phyloP scores from a whole-genome alignment of 495 filamentous ascomycete species.

The Hapsidospora chrysogenum region DNA sequence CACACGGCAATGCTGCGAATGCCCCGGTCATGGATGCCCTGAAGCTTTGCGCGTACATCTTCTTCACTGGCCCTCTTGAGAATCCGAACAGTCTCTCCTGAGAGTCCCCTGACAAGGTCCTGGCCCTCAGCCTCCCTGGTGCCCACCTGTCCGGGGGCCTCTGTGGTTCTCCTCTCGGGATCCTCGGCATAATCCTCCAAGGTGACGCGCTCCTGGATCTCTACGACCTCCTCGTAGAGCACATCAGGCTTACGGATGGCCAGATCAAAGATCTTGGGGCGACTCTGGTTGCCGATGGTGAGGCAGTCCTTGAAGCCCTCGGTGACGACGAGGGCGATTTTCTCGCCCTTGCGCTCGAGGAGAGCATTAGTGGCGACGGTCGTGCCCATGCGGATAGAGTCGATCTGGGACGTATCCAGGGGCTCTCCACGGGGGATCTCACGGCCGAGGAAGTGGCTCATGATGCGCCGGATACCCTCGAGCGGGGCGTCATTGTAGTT shows the following conservation, averaged over 20 bases:
- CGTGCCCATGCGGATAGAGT: conserved; percentile 78
- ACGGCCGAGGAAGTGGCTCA: conserved; percentile 60
- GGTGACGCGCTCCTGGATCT: conserved; percentile 72
- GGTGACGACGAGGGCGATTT: conserved; percentile 79
- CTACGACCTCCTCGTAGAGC: conserved; percentile 57
- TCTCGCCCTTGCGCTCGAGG: conserved; percentile 85
- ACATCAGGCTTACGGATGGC: conserved; percentile 67
- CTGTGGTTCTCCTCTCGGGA: conserved; percentile 39
- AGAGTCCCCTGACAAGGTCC: conserved; percentile 47
- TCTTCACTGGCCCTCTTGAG: conserved; percentile 39
- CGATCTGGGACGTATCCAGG: conserved; percentile 69
- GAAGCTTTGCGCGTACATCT: conserved; percentile 33
- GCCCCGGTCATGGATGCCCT: conserved; percentile 42
- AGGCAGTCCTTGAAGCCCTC: conserved; percentile 88
- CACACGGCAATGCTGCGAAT: conserved; percentile 60
- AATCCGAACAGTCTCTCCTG: conserved; percentile 54
- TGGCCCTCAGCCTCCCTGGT: conserved; percentile 23
- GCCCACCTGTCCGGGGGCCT: conserved; percentile 28
- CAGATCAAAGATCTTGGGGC: conserved; percentile 72
- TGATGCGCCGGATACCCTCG: conserved; percentile 79
- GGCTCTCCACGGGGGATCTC: conserved; percentile 68
- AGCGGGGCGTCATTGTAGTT: conserved; percentile 83
- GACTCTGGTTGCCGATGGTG: conserved; percentile 70
- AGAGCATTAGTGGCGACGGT: conserved; percentile 82
- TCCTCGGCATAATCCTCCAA: conserved; percentile 80